Evolutionary conservation across 768 basidiomycete genomes (phyloP).

Genomic region (Dioszegia hungarica): DNA sequence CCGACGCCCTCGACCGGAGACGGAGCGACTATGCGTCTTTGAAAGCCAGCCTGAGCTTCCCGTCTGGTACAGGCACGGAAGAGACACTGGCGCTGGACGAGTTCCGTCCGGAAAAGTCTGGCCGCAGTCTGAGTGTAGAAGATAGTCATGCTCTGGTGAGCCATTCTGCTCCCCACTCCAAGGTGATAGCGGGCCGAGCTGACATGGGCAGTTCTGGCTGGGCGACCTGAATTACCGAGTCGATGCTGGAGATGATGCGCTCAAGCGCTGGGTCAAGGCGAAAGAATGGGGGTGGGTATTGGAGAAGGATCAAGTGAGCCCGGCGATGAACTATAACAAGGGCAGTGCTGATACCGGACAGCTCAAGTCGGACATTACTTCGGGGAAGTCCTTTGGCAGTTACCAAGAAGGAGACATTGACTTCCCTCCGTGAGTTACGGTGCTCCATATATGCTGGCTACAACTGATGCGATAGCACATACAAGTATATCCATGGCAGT

Average conservation of each 20-base stretch:
- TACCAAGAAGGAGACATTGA: slow-evolving; percentile 37
- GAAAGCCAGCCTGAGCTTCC: slow-evolving; percentile 20
- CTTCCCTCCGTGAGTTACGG: slow-evolving; percentile 36
- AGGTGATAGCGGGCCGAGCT: not conserved
- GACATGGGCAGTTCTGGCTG: slow-evolving; percentile 33
- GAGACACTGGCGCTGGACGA: slow-evolving; percentile 23
- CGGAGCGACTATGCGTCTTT: slow-evolving; percentile 29
- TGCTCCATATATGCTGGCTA: not conserved
- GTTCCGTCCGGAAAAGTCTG: slow-evolving; percentile 23
- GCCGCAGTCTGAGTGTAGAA: slow-evolving; percentile 13
- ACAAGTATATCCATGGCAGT: slow-evolving; percentile 43
- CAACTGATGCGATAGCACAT: slow-evolving; percentile 22
- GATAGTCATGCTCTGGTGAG: slow-evolving; percentile 14
- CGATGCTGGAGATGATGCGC: slow-evolving; percentile 26
- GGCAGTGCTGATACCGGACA: too few relatives aligned
- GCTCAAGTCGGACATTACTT: slow-evolving; percentile 26
- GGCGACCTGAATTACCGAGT: slow-evolving; percentile 47
- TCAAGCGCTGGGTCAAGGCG: slow-evolving; percentile 23
- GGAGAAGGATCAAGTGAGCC: slow-evolving; percentile 42
- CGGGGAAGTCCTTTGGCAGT: slow-evolving; percentile 38
- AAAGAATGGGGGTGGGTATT: slow-evolving; percentile 28
- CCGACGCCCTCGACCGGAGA: slow-evolving; percentile 32
- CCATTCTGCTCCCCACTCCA: slow-evolving; percentile 18
- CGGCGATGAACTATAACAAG: too few relatives aligned
- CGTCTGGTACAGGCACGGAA: slow-evolving; percentile 11